phyloP scores from a whole-genome alignment of 2,329 filamentous ascomycete genomes.

The Aureobasidium sp. region DNA sequence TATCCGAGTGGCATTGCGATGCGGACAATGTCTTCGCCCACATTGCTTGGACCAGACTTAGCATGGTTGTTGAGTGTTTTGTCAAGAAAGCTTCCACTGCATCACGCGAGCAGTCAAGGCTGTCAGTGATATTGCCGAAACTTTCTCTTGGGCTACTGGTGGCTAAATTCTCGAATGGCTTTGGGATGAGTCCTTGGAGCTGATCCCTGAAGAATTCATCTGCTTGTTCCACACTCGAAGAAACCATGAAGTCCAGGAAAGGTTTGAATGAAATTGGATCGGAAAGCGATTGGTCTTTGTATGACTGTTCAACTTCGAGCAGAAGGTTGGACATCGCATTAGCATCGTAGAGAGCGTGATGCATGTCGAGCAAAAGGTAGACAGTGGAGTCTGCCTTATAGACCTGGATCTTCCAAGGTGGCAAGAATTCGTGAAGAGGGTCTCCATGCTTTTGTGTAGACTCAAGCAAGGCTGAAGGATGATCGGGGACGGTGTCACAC shows the following conservation, averaged over 20 bases:
- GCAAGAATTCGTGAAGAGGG: not conserved
- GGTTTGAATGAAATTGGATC: slow-evolving; percentile 47
- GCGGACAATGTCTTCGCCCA: slow-evolving; percentile 60
- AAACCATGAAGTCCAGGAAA: slow-evolving; percentile 55
- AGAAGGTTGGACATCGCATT: slow-evolving; percentile 64
- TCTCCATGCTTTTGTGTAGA: slow-evolving; percentile 17
- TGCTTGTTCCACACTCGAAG: slow-evolving; percentile 37
- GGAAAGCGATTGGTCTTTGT: slow-evolving; percentile 39
- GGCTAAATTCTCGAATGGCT: slow-evolving; percentile 26
- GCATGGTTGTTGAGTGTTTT: slow-evolving; percentile 46
- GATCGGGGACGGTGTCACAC: not conserved
- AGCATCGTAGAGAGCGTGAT: slow-evolving; percentile 84
- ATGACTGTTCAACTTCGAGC: slow-evolving; percentile 57
- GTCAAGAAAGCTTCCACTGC: slow-evolving; percentile 43
- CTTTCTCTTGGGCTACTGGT: not conserved
- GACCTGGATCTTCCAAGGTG: slow-evolving; percentile 28
- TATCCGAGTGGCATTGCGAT: slow-evolving; percentile 48
- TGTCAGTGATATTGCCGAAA: slow-evolving; percentile 9
- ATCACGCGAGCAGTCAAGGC: slow-evolving; percentile 27
- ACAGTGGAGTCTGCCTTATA: slow-evolving; percentile 16
- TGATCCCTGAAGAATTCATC: slow-evolving; percentile 59
- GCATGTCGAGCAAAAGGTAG: slow-evolving; percentile 46
- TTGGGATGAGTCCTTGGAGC: slow-evolving; percentile 44
- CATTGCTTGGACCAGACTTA: slow-evolving; percentile 61
- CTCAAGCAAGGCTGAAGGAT: not conserved